Evolutionary conservation across 768 basidiomycete species (phyloP).

Genomic region (Pluteus cervinus): DNA sequence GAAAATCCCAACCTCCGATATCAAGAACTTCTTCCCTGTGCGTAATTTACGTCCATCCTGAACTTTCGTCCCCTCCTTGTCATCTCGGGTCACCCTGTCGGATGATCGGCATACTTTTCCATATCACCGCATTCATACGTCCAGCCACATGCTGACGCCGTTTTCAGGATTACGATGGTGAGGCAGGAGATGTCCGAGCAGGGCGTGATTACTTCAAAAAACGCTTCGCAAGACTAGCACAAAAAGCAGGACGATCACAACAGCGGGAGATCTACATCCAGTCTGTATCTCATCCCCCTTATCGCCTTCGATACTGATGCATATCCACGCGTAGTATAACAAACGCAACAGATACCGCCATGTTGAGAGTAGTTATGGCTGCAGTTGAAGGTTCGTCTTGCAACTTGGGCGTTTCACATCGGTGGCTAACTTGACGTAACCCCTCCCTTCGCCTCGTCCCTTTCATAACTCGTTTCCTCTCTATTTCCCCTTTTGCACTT

Average conservation of each 20-base stretch:
- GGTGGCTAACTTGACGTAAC: no score
- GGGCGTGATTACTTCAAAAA: conserved; percentile 89
- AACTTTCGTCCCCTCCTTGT: conserved; percentile 1
- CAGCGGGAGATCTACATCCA: conserved; percentile 92
- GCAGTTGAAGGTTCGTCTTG: conserved; percentile 85
- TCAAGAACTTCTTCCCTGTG: conserved; percentile 87
- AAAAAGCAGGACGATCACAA: conserved; percentile 79
- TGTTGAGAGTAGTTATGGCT: conserved; percentile 90
- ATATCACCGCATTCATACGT: neutral
- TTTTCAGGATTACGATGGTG: conserved; percentile 76
- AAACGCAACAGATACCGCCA: conserved; percentile 84
- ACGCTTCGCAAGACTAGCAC: conserved; percentile 75
- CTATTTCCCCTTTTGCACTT: conserved; percentile 7
- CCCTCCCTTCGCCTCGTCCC: conserved; percentile 4
- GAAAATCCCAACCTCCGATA: conserved; percentile 77
- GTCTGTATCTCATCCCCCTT: conserved; percentile 41
- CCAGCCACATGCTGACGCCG: conserved; percentile 4
- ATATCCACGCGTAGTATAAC: conserved; percentile 45
- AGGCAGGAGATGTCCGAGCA: conserved; percentile 60
- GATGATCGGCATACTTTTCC: no score
- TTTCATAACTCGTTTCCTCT: no score
- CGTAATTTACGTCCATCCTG: conserved; percentile 14
- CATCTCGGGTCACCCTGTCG: no score
- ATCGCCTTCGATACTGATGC: conserved; percentile 4
- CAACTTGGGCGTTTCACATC: no score